Percentiles rank a stretch among this genome's conserved stretches.
These are phyloP conservation scores for Chenopodium suecicum DNA, from an alignment of 148 eudicot species.

Conservation along the genomic window DNA sequence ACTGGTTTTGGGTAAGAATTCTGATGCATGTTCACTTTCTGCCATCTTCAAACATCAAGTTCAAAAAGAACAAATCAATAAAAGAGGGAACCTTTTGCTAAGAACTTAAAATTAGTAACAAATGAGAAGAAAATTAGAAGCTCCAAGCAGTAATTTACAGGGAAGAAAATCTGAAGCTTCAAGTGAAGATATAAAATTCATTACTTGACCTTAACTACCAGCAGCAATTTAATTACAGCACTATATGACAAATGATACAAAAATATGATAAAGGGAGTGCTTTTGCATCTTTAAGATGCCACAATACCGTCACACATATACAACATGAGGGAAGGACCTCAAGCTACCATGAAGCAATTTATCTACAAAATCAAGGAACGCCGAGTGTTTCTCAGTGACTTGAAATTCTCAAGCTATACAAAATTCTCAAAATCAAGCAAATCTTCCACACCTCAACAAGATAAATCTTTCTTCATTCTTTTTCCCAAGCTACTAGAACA, in stretches of 20 bases:
- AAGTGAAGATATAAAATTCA: not conserved
- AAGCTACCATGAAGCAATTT: too few relatives aligned
- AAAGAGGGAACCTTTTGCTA: not conserved
- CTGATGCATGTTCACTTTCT: slow-evolving; percentile 69
- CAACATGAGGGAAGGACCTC: too few relatives aligned
- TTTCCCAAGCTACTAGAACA: too few relatives aligned
- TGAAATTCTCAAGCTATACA: too few relatives aligned
- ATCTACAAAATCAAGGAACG: too few relatives aligned
- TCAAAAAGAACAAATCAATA: not conserved
- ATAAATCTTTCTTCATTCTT: too few relatives aligned
- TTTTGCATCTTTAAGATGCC: not conserved
- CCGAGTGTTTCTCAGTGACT: too few relatives aligned
- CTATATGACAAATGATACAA: not conserved
- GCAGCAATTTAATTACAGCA: not conserved
- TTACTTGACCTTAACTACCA: not conserved
- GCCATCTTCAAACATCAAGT: slow-evolving; percentile 53
- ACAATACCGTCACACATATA: too few relatives aligned
- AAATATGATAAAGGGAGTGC: not conserved
- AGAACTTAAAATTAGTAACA: not conserved
- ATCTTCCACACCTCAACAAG: too few relatives aligned
- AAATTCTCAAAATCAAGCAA: too few relatives aligned
- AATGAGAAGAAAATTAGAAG: not conserved
- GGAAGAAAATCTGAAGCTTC: not conserved
- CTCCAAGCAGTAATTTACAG: not conserved
- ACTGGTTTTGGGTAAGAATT: slow-evolving; percentile 67